These are phyloP conservation scores for Epichloe baconii DNA, from an alignment of 2,329 filamentous ascomycete species.

Conservation along the genomic window DNA sequence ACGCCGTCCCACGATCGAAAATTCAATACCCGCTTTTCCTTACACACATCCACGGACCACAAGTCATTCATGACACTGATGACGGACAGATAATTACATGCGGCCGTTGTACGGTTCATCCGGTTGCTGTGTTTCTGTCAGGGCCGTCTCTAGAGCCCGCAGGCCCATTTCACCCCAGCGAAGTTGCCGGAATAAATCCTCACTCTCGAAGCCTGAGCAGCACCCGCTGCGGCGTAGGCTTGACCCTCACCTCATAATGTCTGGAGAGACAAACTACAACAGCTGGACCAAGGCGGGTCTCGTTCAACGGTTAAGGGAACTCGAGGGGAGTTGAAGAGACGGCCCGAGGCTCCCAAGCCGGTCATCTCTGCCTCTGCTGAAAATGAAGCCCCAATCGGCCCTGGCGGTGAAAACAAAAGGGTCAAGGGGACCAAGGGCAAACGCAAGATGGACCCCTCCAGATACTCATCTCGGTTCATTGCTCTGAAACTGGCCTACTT, in stretches of 20 bases:
- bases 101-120: slow-evolving; percentile 12
- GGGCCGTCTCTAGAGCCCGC: slow-evolving; percentile 8
- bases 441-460: slow-evolving; percentile 59
- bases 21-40: not conserved
- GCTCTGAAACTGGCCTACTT: slow-evolving; percentile 91
- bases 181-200: slow-evolving; percentile 5
- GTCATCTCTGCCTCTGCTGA: slow-evolving; percentile 15
- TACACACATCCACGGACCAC: not conserved
- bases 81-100: slow-evolving; percentile 12
- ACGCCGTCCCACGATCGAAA: not conserved
- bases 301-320: slow-evolving; percentile 50
- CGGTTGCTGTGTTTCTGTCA: slow-evolving; percentile 15
- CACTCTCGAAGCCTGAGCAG: slow-evolving; percentile 1
- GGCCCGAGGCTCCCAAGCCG: slow-evolving; percentile 17
- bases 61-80: not conserved
- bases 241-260: slow-evolving; percentile 14
- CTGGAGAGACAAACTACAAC: slow-evolving; percentile 36
- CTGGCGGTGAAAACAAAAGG: not conserved
- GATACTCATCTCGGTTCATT: slow-evolving; percentile 72
- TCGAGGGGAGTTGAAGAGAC: slow-evolving; percentile 53
- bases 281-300: slow-evolving; percentile 57
- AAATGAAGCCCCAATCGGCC: not conserved
- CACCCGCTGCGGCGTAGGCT: not conserved
- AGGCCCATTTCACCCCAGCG: not conserved
- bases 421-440: slow-evolving; percentile 28